phyloP scores from a whole-genome alignment of 1,284 basidiomycete species.

The Sporisorium scitamineum region DNA sequence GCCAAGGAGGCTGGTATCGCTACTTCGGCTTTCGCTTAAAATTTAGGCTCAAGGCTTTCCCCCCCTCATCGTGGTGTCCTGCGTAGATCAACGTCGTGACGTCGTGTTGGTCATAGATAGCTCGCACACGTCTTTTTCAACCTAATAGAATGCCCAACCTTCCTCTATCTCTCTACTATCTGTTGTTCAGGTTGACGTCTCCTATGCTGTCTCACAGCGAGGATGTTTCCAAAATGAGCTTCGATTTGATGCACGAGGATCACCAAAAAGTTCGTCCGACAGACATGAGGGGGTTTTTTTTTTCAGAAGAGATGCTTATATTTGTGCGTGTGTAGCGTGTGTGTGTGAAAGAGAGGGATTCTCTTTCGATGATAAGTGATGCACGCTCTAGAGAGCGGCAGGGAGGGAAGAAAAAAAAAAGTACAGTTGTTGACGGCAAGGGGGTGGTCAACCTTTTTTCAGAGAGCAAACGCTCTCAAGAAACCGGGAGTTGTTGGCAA shows the following conservation, averaged over 20 bases:
- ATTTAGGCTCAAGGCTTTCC: background rate
- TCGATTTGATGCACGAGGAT: no score
- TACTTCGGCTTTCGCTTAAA: slow-evolving; percentile 60
- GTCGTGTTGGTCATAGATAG: slow-evolving; percentile 1
- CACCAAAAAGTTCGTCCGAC: background rate
- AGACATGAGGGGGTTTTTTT: no score
- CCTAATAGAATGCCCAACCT: slow-evolving; percentile 10
- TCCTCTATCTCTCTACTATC: background rate
- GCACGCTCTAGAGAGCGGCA: background rate
- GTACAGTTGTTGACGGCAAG: slow-evolving; percentile 33
- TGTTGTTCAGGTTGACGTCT: background rate
- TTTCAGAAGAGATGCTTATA: slow-evolving; percentile 43
- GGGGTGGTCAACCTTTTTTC: slow-evolving; percentile 26
- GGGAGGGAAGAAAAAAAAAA: slow-evolving; percentile 28
- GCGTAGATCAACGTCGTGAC: no score
- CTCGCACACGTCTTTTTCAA: background rate
- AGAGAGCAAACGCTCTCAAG: slow-evolving; percentile 25
- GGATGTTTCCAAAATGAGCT: background rate
- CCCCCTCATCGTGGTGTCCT: no score
- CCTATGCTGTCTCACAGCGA: no score
- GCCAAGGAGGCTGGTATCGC: slow-evolving; percentile 68
- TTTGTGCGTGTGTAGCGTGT: slow-evolving; percentile 30
- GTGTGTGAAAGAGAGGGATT: slow-evolving; percentile 15
- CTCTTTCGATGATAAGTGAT: slow-evolving; percentile 20
- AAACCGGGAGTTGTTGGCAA: slow-evolving; percentile 2